Percentiles rank a stretch among this genome's conserved stretches.
Evolutionary conservation across 2,329 filamentous ascomycete genomes (phyloP).

Genomic region (Kalmusia sp.): DNA sequence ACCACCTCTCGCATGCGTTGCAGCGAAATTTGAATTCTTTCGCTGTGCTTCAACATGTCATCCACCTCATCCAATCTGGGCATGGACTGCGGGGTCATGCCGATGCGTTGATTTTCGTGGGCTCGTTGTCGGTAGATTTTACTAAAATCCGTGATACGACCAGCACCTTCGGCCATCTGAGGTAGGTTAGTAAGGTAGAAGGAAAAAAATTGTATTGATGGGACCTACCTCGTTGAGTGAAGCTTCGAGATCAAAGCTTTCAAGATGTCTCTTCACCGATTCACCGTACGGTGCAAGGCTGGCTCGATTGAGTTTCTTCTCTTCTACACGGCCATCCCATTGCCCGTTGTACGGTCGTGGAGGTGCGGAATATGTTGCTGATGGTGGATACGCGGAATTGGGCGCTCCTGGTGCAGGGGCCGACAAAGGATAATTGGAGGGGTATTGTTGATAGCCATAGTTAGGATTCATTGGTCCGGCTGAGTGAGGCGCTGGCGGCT

Average conservation of each 20-base stretch:
- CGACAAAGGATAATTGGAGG: constrained; percentile 49
- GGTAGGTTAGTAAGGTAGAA: constrained; percentile 17
- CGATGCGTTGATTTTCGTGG: constrained; percentile 58
- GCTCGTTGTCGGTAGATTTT: constrained; percentile 58
- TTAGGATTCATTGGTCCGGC: constrained; percentile 48
- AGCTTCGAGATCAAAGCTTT: constrained; percentile 66
- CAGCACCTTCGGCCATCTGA: constrained; percentile 55
- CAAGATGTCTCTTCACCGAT: constrained; percentile 68
- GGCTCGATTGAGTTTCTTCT: constrained; percentile 43
- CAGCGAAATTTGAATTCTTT: constrained; percentile 57
- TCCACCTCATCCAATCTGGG: constrained; percentile 59
- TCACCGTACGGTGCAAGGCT: constrained; percentile 50
- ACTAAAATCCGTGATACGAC: constrained; percentile 56
- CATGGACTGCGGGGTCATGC: constrained; percentile 55
- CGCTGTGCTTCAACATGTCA: constrained; percentile 58
- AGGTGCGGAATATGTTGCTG: constrained; percentile 49
- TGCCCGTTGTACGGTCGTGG: constrained; percentile 37
- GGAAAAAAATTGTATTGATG: too few species aligned
- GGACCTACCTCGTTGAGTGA: constrained; percentile 57
- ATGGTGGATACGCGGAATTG: constrained; percentile 51
- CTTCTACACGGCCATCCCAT: constrained; percentile 49
- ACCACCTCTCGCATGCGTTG: constrained; percentile 67
- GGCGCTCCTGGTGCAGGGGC: constrained; percentile 44
- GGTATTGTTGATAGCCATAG: constrained; percentile 51
- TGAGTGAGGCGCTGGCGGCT: constrained; percentile 43